Conservation (phyloP, 2,329 filamentous ascomycete genomes). For the Hirsutella thompsonii region DNA sequence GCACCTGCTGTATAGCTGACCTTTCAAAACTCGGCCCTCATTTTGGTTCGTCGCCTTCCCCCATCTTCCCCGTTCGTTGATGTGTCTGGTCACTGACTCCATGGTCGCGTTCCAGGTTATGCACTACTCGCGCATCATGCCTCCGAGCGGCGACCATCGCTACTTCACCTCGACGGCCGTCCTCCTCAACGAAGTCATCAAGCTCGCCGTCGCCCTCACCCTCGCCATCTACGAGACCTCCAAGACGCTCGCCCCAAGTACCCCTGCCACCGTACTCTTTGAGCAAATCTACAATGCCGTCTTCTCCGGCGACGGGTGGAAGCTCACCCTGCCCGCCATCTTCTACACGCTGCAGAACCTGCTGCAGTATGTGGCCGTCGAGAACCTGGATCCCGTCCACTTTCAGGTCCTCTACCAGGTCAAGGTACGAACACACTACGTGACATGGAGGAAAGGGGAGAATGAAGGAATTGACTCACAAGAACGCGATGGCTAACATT, state of each 20-base stretch:
- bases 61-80: background rate
- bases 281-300: slow-evolving; percentile 67
- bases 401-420: slow-evolving; percentile 92
- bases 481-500: background rate
- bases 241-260: slow-evolving; percentile 60
- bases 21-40: slow-evolving; percentile 62
- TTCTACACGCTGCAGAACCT: slow-evolving; percentile 88
- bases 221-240: slow-evolving; percentile 84
- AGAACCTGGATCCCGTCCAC: slow-evolving; percentile 81
- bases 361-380: slow-evolving; percentile 84
- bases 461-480: too few species aligned
- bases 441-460: too few species aligned
- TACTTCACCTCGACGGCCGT: slow-evolving; percentile 93
- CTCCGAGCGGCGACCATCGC: slow-evolving; percentile 66
- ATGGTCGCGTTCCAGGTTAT: slow-evolving; percentile 47
- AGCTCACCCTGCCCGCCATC: slow-evolving; percentile 75
- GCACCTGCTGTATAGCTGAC: slow-evolving; percentile 45
- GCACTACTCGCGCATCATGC: slow-evolving; percentile 93
- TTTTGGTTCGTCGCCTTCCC: slow-evolving; percentile 39
- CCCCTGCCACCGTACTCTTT: slow-evolving; percentile 69
- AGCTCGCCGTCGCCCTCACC: slow-evolving; percentile 73
- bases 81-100: background rate
- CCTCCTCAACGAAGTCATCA: slow-evolving; percentile 85
- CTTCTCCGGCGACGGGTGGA: slow-evolving; percentile 88
- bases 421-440: too few species aligned